Percentiles rank a stretch among this genome's conserved stretches.
These are phyloP conservation scores for Neoarthrinium moseri DNA, from an alignment of 2,329 filamentous ascomycete species.

Conservation along the genomic window DNA sequence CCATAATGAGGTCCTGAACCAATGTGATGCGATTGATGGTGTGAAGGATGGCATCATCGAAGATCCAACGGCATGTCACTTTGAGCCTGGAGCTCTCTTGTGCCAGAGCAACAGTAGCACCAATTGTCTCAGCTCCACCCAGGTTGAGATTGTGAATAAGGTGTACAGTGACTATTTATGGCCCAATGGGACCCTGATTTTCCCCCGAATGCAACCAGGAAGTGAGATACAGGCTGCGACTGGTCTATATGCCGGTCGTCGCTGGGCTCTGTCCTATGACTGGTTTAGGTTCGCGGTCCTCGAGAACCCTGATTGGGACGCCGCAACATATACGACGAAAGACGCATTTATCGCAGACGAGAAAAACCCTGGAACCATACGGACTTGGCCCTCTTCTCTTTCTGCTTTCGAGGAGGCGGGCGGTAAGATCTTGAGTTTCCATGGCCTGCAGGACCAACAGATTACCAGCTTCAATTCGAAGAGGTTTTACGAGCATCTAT, in stretches of 20 bases:
- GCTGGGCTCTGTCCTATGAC: slow-evolving; percentile 41
- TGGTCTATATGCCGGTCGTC: slow-evolving; percentile 34
- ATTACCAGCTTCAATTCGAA: slow-evolving; percentile 43
- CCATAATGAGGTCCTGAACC: slow-evolving; percentile 31
- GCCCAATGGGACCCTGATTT: slow-evolving; percentile 43
- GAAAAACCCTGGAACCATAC: slow-evolving; percentile 18
- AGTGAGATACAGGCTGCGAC: slow-evolving; percentile 37
- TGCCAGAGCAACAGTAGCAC: slow-evolving; percentile 27
- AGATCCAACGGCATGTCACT: slow-evolving; percentile 35
- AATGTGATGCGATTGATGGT: slow-evolving; percentile 41
- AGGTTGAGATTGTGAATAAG: slow-evolving; percentile 40
- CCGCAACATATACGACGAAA: slow-evolving; percentile 29
- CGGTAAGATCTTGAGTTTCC: slow-evolving; percentile 37
- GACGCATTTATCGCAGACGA: slow-evolving; percentile 27
- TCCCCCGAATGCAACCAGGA: slow-evolving; percentile 47
- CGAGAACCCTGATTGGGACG: slow-evolving; percentile 39
- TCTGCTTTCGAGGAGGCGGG: slow-evolving; percentile 31
- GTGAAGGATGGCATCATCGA: slow-evolving; percentile 38
- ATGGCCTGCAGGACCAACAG: slow-evolving; percentile 42
- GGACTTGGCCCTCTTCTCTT: slow-evolving; percentile 34
- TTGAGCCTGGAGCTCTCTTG: slow-evolving; percentile 31
- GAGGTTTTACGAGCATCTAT: slow-evolving; percentile 45
- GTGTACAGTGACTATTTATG: slow-evolving; percentile 41
- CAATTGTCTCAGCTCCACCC: slow-evolving; percentile 39
- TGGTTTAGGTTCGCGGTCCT: slow-evolving; percentile 48